Base-by-base conservation (phyloP, 1,139 yeast species). In the Martiniozyma asiatica region DNA sequence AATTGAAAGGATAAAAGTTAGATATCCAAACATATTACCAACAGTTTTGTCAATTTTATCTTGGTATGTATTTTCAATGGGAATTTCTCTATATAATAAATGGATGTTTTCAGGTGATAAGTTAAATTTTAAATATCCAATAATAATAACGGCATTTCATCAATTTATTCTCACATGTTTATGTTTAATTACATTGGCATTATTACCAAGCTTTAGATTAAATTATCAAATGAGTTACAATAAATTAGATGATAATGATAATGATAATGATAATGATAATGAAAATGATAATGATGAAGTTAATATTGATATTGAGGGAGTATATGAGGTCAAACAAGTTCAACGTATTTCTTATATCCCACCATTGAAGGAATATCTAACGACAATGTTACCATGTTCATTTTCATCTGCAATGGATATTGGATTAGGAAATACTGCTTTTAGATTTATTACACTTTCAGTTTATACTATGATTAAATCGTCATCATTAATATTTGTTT, bases 401-500 rank as follows among this genome's bases (percentile, higher is more conserved):
- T 37, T 81, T 11, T 92, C 95, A 0, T 73, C 89, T 2, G 84
- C 94, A 4, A 92, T 94, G 10, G 98, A 89, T 54, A 85, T 89
- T 43, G 98, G 98, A 3, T 64, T 85, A 42, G 89, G 94, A 20
- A 89, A 89, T 52, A 73, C 79, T 20, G 78, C 95, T 21, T 69
- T 87, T 45, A 65, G 76, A 40, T 74, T 68, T 50, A 80, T 89
- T 29, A 72, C 94, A 3, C 63, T 89, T 38, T 74, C 89, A 16
- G 68, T 87, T 32, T 89, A 87, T 55, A 87, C 97, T 9, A 85
- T 85, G 87, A 73, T 87, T 42, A 89, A 89, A 52, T 79, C 96
- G 2, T 76, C 92, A 8, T 73, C 92, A 14, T 65, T 89, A 31
- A 79, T 87, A 26, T 89, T 89, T 62, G 97, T 89, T 20, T 60